Evolutionary conservation across 2,329 filamentous ascomycete genomes (phyloP), one percentile per base, ranked within the genome.

Genomic region (Talaromyces sp.): DNA sequence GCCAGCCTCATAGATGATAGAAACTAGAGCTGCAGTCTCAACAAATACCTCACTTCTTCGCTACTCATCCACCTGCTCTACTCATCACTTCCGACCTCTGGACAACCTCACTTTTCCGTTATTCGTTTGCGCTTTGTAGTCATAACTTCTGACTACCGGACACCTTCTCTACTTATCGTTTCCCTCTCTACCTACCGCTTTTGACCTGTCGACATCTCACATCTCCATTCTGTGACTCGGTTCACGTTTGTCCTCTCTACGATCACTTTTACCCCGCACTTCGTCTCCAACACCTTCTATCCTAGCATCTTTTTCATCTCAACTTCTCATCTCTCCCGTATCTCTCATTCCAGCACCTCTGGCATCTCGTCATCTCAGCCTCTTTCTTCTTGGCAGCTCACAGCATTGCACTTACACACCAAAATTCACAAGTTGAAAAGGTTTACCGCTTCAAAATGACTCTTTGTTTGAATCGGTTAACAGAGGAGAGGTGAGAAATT

Each of bases 401-500:
- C 17, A 38, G 2, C 35, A 14, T 38, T 9, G 7, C 10, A 10
- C 17, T 4, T 26, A 2, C 9, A 49, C 19, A 46, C 43, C 43
- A 14, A 26, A 24, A 13, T 13, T 13, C 17, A n/a, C 10, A 52
- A n/a, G 49, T 26, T 52, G 29, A 26, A 29, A 29, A 14, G 24
- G 4, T 17, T n/a, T n/a, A 1, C 27, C 1, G 38, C 6, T n/a
- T 26, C 53, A 59, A 31, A 13, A 57, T 64, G 58, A 61, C 55
- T 59, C 56, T 63, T 1, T 60, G 61, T 50, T 49, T 63, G 3
- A 62, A 62, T 38, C 57, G 60, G 11, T 49, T 62, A 10, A 62
- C 60, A 4, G 60, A 62, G 38, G 60, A 62, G 35, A 56, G 60
- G 60, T 62, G 32, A 46, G 27, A 55, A 17, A n/a, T 35, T 19